These are phyloP conservation scores for Populus euphratica DNA, from an alignment of 345 rosid genomes.

Conservation along the genomic window DNA sequence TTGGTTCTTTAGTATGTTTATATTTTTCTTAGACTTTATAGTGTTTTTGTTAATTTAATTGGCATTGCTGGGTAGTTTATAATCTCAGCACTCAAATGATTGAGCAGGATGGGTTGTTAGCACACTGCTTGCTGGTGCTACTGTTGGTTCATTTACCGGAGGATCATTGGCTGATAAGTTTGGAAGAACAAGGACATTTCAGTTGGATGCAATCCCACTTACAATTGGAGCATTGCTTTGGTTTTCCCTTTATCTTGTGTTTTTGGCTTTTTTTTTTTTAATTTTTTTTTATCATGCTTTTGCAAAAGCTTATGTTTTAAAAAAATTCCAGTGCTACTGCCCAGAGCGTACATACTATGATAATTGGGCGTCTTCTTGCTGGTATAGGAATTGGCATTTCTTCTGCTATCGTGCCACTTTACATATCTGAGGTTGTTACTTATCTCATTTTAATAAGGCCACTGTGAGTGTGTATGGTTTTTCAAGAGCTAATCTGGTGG, in stretches of 20 bases:
- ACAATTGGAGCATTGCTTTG: constrained; percentile 78
- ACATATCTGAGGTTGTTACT: constrained; percentile 82
- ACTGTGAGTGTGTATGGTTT: constrained; percentile 1
- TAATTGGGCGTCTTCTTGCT: constrained; percentile 91
- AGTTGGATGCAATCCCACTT: constrained; percentile 90
- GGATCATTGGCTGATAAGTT: constrained; percentile 92
- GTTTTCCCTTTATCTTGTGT: constrained; percentile 32
- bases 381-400: constrained; percentile 98
- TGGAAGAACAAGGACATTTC: constrained; percentile 90
- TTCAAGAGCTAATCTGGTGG: constrained; percentile 15
- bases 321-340: constrained; percentile 69
- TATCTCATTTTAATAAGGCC: constrained; percentile 1
- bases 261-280: background rate
- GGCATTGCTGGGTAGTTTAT: constrained; percentile 7
- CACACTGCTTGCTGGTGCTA: constrained; percentile 94
- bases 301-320: constrained; percentile 17
- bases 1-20: background rate
- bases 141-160: constrained; percentile 92
- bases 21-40: background rate
- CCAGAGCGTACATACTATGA: constrained; percentile 83
- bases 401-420: constrained; percentile 93
- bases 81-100: constrained; percentile 2
- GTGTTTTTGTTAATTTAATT: background rate
- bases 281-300: background rate
- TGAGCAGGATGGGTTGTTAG: constrained; percentile 95